Conservation (phyloP, 2,329 filamentous ascomycete species). For the Elsinoe necatrix region DNA sequence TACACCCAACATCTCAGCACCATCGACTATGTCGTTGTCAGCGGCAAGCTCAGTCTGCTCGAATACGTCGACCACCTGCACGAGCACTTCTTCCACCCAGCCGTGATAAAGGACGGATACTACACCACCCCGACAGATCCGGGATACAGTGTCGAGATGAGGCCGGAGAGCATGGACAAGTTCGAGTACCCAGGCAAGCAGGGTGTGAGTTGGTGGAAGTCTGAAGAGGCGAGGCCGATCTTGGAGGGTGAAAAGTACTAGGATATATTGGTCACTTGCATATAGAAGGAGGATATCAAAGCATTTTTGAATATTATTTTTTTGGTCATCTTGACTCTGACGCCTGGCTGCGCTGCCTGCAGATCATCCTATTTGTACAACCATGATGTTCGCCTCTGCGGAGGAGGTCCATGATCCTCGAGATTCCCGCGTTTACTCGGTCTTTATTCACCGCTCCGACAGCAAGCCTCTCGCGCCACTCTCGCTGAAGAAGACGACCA, state of each 20-base stretch:
- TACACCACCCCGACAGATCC: slow-evolving; percentile 77
- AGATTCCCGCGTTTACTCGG: background rate
- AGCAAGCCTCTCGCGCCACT: slow-evolving; percentile 76
- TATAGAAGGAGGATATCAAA: background rate
- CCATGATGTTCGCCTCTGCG: background rate
- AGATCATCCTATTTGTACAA: background rate
- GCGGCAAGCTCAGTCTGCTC: slow-evolving; percentile 68
- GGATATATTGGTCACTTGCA: background rate
- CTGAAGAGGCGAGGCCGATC: slow-evolving; percentile 67
- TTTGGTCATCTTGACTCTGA: no score
- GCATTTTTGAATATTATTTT: background rate
- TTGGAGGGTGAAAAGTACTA: slow-evolving; percentile 46
- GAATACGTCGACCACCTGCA: slow-evolving; percentile 93
- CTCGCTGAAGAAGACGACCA: slow-evolving; percentile 97
- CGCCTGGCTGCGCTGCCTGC: no score
- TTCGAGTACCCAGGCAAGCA: slow-evolving; percentile 69
- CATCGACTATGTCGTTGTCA: slow-evolving; percentile 85
- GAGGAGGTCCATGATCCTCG: background rate
- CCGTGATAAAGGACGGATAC: slow-evolving; percentile 72
- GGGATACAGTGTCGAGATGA: slow-evolving; percentile 93
- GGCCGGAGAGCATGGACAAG: slow-evolving; percentile 71
- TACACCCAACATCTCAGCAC: slow-evolving; percentile 90
- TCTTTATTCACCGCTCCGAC: background rate
- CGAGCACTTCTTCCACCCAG: slow-evolving; percentile 82
- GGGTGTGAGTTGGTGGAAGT: slow-evolving; percentile 78